These are phyloP conservation scores for Sporobolomyces pararoseus DNA, from an alignment of 768 basidiomycete species.

Conservation along the genomic window DNA sequence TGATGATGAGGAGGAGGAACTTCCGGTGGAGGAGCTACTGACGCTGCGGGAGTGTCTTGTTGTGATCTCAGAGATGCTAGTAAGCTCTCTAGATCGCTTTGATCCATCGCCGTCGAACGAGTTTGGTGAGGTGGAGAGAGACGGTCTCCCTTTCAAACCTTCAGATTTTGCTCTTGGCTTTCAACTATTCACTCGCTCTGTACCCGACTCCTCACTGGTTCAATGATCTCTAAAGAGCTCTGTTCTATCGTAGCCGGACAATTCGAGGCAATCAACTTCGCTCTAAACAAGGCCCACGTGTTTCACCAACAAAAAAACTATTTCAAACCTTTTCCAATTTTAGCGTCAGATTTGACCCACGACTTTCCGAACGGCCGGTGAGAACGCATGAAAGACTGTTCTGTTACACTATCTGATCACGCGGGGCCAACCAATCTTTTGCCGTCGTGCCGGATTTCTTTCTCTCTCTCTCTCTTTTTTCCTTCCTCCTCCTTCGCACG, in stretches of 20 bases:
- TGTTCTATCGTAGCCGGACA: too few relatives aligned
- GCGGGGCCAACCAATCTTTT: conserved; percentile 3
- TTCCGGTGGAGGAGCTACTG: not conserved
- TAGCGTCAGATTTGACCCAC: too few relatives aligned
- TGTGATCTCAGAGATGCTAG: conserved; percentile 6
- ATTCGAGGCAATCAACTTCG: too few relatives aligned
- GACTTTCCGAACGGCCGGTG: too few relatives aligned
- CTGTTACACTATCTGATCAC: not conserved
- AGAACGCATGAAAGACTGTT: too few relatives aligned
- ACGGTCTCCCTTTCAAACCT: not conserved
- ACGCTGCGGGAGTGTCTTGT: conserved; percentile 3
- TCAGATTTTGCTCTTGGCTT: not conserved
- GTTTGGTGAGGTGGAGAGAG: not conserved
- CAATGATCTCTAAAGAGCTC: too few relatives aligned
- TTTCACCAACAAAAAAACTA: too few relatives aligned
- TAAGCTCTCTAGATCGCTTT: conserved; percentile 19
- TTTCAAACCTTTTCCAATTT: too few relatives aligned
- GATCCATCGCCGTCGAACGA: conserved; percentile 17
- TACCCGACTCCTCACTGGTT: too few relatives aligned
- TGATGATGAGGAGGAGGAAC: not conserved
- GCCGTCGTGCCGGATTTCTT: conserved; percentile 6
- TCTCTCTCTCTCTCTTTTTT: not conserved
- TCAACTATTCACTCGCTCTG: not conserved
- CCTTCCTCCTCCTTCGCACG: conserved; percentile 11
- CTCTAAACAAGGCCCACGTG: too few relatives aligned